Base-by-base conservation (phyloP, 306 rosid species). In the Dicorynia guianensis region DNA sequence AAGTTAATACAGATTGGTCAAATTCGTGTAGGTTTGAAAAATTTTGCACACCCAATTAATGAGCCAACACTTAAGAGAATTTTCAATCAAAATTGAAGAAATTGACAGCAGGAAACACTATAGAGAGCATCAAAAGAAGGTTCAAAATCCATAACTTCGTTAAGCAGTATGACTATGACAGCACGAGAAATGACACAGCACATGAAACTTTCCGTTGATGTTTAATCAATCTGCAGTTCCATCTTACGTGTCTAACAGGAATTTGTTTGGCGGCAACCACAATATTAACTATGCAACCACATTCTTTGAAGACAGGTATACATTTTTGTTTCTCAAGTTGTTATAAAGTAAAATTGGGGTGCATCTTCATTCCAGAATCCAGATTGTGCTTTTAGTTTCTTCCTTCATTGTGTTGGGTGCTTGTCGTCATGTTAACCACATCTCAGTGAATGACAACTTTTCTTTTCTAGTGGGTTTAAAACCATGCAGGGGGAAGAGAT, bases 401-500 rank as follows among this genome's bases (percentile, higher is more conserved):
- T 72, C 4, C 42, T 71, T 13, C n/a, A 6, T 39, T 65, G 58
- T 59, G 25, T 48, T 44, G 46, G 11, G 7, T 17, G 1, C 15
- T 11, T 54, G 5, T 40, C 25, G 6, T 33, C 13, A 17, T 34
- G 25, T 43, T 62, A 12, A n/a, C 20, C 56, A 5, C 40, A 14
- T 43, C 60, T 43, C 15, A 3, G 5, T 12, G 39, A 63, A 48
- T 67, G 20, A 70, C 11, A 50, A 1, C 0, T 56, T 33, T 11
- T 25, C 38, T 50, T 35, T 76, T 15, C n/a, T 69, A 63, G 46
- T 63, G 49, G 59, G 0, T 81, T 71, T 76, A 84, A 78, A 78
- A 74, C 80, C 52, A 80, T 74, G 74, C 69, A 42, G 8, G 89
- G 84, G 14, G 93, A 89, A 67, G 91, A 89, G 62, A 86, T 89